A percentile compares a stretch with the other conserved stretches of the same genome.
Evolutionary conservation across 176 grass and related monocot species (phyloP).

Genomic region (Oryza punctata): DNA sequence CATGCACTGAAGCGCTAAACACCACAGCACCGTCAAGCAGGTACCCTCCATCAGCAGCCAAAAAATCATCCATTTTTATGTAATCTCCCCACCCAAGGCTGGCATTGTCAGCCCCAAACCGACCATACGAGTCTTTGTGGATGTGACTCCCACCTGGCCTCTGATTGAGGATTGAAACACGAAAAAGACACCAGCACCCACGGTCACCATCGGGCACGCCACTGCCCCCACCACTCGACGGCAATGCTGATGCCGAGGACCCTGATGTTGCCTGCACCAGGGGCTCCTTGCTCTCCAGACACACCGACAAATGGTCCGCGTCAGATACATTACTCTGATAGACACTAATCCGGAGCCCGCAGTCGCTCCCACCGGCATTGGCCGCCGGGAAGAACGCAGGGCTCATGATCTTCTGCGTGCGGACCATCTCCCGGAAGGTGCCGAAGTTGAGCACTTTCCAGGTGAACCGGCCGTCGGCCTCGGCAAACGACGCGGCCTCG

Average conservation of each 20-base stretch:
- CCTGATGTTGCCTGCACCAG: slow-evolving; percentile 36
- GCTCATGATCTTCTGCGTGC: slow-evolving; percentile 93
- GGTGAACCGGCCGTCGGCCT: slow-evolving; percentile 76
- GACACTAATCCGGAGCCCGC: slow-evolving; percentile 78
- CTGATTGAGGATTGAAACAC: slow-evolving; percentile 82
- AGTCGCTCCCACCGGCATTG: slow-evolving; percentile 49
- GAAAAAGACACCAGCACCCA: slow-evolving; percentile 93
- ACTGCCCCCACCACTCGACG: slow-evolving; percentile 13
- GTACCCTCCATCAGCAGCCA: slow-evolving; percentile 61
- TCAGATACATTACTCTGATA: slow-evolving; percentile 79
- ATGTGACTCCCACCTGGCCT: slow-evolving; percentile 65
- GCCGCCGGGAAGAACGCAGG: slow-evolving; percentile 69
- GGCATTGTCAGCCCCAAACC: slow-evolving; percentile 75
- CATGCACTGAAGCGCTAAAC: slow-evolving; percentile 79
- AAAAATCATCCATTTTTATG: slow-evolving; percentile 86
- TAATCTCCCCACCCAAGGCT: slow-evolving; percentile 97
- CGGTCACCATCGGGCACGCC: slow-evolving; percentile 60
- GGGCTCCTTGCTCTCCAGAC: slow-evolving; percentile 89
- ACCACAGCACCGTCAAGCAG: slow-evolving; percentile 72
- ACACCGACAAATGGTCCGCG: slow-evolving; percentile 81
- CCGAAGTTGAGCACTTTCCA: slow-evolving; percentile 89
- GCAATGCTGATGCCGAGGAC: slow-evolving; percentile 28
- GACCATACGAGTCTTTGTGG: slow-evolving; percentile 80
- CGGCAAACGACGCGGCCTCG: slow-evolving; percentile 60
- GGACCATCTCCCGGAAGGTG: slow-evolving; percentile 83